Base-by-base conservation (phyloP, 2,329 filamentous ascomycete species). In the Cladosporium sp. region DNA sequence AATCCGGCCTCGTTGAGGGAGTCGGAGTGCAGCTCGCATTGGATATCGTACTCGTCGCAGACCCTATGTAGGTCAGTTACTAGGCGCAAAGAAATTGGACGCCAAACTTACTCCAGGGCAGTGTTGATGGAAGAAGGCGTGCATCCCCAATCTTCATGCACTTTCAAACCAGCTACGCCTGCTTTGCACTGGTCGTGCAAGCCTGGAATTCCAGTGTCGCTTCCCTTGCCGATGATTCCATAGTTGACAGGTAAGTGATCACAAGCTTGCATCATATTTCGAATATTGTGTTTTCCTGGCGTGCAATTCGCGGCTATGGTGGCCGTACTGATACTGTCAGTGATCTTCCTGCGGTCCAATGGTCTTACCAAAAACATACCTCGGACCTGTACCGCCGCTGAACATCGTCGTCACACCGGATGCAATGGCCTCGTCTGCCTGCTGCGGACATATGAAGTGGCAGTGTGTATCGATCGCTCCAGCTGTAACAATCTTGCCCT, bases 1-100 rank as follows among this genome's bases (percentile, higher is more conserved):
- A 96, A 97, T 14, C 93, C 93, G 18, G 91, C 93, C 78, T 97
- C 93, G 78, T 97, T 97, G 68, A 97, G 86, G 0, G 93, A 97
- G 78, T 97, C 93, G 0, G 92, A 97, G 77, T 97, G 93, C 72
- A 97, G 94, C 70, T 96, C 87, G 71, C 91, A 94, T 78, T 97
- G 93, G 34, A 97, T 87, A 74, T 97, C 93, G 63, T 91, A 86
- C 75, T 96, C 90, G 73, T 97, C 93, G 76, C 93, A 97, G 55
- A 97, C 90, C 1, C 81, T 71, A 36, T 26, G 11, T 3, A 11
- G 15, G 6, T 59, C 21, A 59, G 57, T 30, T 18, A n/a, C 2
- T 18, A 1, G 10, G 10, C n/a, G 5, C 14, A 28, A 5, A 5
- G 5, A 12, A 11, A 3, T 30, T 30, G 21, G 8, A 1, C 1